phyloP scores from a whole-genome alignment of 768 basidiomycete genomes.

The Rhodosporidiobolus sp. region DNA sequence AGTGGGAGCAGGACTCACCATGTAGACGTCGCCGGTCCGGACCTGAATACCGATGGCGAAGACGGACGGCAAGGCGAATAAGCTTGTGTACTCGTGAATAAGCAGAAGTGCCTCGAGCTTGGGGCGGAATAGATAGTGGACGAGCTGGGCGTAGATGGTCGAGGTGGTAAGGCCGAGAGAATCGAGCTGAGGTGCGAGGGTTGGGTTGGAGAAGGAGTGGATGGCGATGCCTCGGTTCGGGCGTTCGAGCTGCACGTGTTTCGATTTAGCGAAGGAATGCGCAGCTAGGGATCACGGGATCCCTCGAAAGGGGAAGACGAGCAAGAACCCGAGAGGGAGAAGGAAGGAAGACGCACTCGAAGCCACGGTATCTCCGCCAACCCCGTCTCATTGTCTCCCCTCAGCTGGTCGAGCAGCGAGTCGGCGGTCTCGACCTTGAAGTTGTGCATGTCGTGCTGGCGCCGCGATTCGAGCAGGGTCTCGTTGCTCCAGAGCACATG shows the following conservation, averaged over 20 bases:
- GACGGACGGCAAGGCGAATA: conserved; percentile 16
- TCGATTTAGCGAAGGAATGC: no score
- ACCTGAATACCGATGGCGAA: conserved; percentile 23
- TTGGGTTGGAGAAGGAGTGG: conserved; percentile 6
- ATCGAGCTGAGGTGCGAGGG: background rate
- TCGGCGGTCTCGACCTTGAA: background rate
- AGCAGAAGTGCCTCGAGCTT: conserved; percentile 22
- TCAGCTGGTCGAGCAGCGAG: background rate
- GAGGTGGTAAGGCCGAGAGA: background rate
- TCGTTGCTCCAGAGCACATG: background rate
- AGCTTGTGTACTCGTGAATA: conserved; percentile 18
- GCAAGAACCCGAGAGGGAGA: no score
- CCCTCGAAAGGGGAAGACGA: no score
- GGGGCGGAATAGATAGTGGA: conserved; percentile 28
- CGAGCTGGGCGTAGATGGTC: conserved; percentile 19
- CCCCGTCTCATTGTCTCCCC: background rate
- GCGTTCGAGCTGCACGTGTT: background rate
- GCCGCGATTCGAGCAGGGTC: background rate
- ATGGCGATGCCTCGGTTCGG: conserved; percentile 25
- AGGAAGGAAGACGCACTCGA: background rate
- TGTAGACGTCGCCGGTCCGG: conserved; percentile 21
- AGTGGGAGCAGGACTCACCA: background rate
- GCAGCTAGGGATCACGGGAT: no score
- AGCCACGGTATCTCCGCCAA: conserved; percentile 5
- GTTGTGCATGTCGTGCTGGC: background rate